A percentile compares a stretch with the other conserved stretches of the same genome.
These are phyloP conservation scores for Globisporangium barbulae DNA, from an alignment of 352 stramenopile species.

Conservation along the genomic window DNA sequence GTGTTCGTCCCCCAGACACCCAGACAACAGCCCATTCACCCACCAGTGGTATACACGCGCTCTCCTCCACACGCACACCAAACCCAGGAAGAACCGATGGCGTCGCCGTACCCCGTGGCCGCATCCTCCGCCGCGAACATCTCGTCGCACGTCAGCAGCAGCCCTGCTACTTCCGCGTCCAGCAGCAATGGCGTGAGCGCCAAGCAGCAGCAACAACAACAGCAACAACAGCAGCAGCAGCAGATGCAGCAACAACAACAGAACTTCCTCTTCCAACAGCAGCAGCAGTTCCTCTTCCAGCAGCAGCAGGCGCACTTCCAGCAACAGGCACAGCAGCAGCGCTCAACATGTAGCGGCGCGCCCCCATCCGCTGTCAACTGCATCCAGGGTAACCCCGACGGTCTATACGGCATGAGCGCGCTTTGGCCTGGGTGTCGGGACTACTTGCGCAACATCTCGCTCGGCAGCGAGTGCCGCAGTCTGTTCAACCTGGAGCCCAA, in stretches of 20 bases:
- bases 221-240: constrained; percentile 6
- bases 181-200: constrained; percentile 5
- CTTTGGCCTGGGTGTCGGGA: constrained; percentile 61
- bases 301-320: constrained; percentile 13
- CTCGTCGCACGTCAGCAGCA: constrained; percentile 17
- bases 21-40: not conserved
- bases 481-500: constrained; percentile 83
- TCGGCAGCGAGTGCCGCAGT: constrained; percentile 64
- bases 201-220: constrained; percentile 22
- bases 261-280: constrained; percentile 2
- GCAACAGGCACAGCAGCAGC: constrained; percentile 11
- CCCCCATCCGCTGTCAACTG: not conserved
- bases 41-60: not conserved
- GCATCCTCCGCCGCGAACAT: constrained; percentile 8
- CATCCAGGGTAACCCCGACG: not conserved
- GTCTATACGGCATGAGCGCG: constrained; percentile 55
- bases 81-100: constrained; percentile 14
- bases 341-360: constrained; percentile 3
- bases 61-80: not conserved
- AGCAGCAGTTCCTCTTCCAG: constrained; percentile 16
- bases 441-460: constrained; percentile 53
- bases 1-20: not conserved
- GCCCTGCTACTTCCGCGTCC: not conserved
- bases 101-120: constrained; percentile 26
- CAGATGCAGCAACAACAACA: constrained; percentile 18